These are phyloP conservation scores for Solanum chaucha DNA, from an alignment of 257 asterid species.

Conservation along the genomic window DNA sequence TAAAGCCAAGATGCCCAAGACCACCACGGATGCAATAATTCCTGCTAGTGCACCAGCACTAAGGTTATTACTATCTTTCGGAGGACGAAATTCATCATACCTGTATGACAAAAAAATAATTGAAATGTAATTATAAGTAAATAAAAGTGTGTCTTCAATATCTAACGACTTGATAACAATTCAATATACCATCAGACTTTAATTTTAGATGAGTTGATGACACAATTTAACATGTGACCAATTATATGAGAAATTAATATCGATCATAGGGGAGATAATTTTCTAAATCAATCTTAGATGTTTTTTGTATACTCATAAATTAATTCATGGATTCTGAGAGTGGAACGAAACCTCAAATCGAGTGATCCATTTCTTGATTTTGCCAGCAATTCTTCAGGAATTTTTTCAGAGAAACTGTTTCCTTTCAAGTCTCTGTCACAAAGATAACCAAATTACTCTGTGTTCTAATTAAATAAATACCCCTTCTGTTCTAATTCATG, in stretches of 20 bases:
- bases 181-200: too few relatives aligned
- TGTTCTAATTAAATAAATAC: not conserved
- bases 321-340: not conserved
- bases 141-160: too few relatives aligned
- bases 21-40: not conserved
- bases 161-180: too few relatives aligned
- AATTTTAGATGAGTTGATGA: too few relatives aligned
- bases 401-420: not conserved
- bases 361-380: not conserved
- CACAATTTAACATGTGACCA: too few relatives aligned
- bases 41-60: too few relatives aligned
- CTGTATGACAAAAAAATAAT: too few relatives aligned
- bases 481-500: not conserved
- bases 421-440: slow-evolving; percentile 2
- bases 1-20: not conserved
- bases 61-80: too few relatives aligned
- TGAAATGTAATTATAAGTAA: too few relatives aligned
- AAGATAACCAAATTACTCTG: not conserved
- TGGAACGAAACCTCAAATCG: not conserved
- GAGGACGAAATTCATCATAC: too few relatives aligned
- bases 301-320: not conserved
- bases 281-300: not conserved
- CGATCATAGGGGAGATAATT: too few relatives aligned
- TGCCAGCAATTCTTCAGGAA: not conserved
- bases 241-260: too few relatives aligned